Conservation (phyloP, 2,329 filamentous ascomycete genomes). For the Neodidymelliopsis sp. region DNA sequence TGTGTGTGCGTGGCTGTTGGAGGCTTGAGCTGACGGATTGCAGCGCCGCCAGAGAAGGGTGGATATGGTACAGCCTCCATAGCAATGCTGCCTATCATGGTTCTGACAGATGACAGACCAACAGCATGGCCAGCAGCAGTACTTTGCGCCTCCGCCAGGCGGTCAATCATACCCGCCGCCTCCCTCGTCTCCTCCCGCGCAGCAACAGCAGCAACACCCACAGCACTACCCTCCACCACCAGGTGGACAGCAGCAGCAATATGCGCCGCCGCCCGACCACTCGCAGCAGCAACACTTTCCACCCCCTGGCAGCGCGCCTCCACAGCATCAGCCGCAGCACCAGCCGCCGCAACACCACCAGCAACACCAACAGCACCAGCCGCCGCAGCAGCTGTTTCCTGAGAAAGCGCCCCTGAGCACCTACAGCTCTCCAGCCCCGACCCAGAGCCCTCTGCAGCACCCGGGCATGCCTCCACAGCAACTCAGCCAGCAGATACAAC, state of each 20-base stretch:
- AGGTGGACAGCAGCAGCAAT: constrained; percentile 33
- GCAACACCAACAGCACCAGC: constrained; percentile 24
- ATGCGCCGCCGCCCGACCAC: constrained; percentile 40
- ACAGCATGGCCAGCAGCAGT: constrained; percentile 45
- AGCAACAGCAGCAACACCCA: constrained; percentile 29
- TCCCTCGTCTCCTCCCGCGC: constrained; percentile 40
- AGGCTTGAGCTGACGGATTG: constrained; percentile 21
- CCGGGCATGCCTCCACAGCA: constrained; percentile 44
- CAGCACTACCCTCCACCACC: constrained; percentile 44
- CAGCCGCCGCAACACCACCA: constrained; percentile 20
- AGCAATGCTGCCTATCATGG: not conserved
- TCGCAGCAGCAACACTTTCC: constrained; percentile 38
- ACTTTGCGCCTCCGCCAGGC: constrained; percentile 49
- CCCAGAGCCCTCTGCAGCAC: constrained; percentile 37
- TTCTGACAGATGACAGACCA: constrained; percentile 27
- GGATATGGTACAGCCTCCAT: constrained; percentile 33
- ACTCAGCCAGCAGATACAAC: constrained; percentile 36
- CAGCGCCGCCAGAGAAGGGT: constrained; percentile 44
- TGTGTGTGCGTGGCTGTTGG: not conserved
- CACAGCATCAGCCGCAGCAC: constrained; percentile 40
- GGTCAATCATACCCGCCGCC: constrained; percentile 47
- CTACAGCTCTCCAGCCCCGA: constrained; percentile 46
- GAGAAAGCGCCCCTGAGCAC: constrained; percentile 28
- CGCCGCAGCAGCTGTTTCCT: constrained; percentile 11
- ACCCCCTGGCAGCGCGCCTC: constrained; percentile 33